Conservation (phyloP, 2,329 filamentous ascomycete genomes). For the Ascochyta viciae-villosae region DNA sequence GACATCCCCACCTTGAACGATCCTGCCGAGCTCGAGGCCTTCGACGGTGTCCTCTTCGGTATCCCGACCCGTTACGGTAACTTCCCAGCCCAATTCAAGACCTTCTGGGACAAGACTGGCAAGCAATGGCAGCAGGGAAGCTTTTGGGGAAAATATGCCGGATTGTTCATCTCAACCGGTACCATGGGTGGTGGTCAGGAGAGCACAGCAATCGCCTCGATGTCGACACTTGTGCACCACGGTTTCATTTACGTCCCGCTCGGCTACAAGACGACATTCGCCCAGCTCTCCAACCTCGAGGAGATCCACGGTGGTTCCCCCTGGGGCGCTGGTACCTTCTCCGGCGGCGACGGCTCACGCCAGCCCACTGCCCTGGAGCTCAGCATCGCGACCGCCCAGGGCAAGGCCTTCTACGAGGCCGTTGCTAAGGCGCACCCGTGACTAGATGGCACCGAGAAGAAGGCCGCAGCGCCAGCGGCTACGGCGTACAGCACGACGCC, state of each 20-base stretch:
- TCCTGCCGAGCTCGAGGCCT: conserved; percentile 69
- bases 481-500: conserved; percentile 1
- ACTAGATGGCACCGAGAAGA: conserved; percentile 69
- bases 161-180: conserved; percentile 88
- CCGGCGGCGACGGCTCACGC: conserved; percentile 79
- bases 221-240: conserved; percentile 91
- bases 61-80: conserved; percentile 93
- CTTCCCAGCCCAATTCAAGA: conserved; percentile 95
- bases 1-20: conserved; percentile 68
- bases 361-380: conserved; percentile 80
- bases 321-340: conserved; percentile 94
- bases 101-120: conserved; percentile 91
- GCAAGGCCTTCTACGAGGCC: conserved; percentile 80
- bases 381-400: conserved; percentile 80
- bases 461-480: background rate
- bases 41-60: conserved; percentile 90
- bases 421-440: conserved; percentile 77
- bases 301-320: conserved; percentile 87
- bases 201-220: conserved; percentile 77
- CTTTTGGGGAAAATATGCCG: conserved; percentile 87
- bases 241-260: conserved; percentile 96
- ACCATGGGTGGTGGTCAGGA: conserved; percentile 89
- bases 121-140: conserved; percentile 80
- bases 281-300: conserved; percentile 69
- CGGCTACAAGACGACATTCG: conserved; percentile 84